Base-by-base conservation (phyloP, 78 protist species). In the Isochrysis galbana region DNA sequence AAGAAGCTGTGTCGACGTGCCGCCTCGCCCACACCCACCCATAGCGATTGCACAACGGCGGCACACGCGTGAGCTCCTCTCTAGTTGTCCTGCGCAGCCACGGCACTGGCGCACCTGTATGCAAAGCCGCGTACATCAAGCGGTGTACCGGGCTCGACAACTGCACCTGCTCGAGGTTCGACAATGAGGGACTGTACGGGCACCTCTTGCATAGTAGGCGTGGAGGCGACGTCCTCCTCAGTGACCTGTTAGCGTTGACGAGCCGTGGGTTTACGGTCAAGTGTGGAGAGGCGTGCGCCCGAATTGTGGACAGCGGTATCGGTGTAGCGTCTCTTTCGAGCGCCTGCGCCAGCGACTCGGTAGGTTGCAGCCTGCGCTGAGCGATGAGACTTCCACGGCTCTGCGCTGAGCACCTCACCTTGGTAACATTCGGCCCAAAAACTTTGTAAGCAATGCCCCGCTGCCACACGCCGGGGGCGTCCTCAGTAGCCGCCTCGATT, bases 381-480 rank as follows among this genome's bases (percentile, higher is more conserved):
- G n/a, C n/a, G n/a, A n/a, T n/a, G n/a, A n/a, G n/a, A n/a, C n/a
- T 23, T 55, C 34, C 70, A 22, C 70, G 22, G 70, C 34, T 55
- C 17, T 55, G 14, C 32, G 11, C 54, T 83, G 48, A n/a, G n/a
- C n/a, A n/a, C n/a, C n/a, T n/a, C 39, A 69, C 38, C 23, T 42
- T 32, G 26, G 39, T 39, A 3, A 89, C 67, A 32, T 1, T 1
- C 22, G 83, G 55, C 0, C 42, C 25, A 34, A 89, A 70, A 25
- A 34, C 92, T 61, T 89, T 89, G 86, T 89, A 89, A n/a, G 92
- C 92, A 4, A 89, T 46, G 29, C 93, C 93, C 32, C 93, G 92
- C 95, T 97, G 98, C 96, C 96, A 97, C 83, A 93, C 44, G 42
- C 93, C 90, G 86, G 92, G 86, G 19, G 95, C 61, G 86, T 96